A percentile compares a stretch with the other conserved stretches of the same genome.
These are phyloP conservation scores for Colletotrichum liriopes DNA, from an alignment of 2,329 filamentous ascomycete species.

Conservation along the genomic window DNA sequence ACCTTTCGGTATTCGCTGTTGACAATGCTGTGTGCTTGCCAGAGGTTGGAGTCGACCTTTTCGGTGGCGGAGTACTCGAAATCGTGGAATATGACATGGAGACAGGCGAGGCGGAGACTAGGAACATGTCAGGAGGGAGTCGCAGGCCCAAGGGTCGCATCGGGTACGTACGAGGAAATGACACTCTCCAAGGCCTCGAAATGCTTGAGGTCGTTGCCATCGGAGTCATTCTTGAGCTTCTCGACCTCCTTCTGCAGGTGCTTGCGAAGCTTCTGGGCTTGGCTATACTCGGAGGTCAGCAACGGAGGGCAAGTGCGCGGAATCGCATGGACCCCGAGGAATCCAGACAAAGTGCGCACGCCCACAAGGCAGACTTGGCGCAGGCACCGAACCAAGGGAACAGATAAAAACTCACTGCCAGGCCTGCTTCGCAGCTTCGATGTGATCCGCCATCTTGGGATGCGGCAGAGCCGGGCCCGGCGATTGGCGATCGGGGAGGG, in stretches of 20 bases:
- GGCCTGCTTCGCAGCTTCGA: conserved; percentile 52
- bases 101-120: conserved; percentile 80
- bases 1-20: conserved; percentile 84
- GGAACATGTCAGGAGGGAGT: conserved; percentile 36
- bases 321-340: conserved; percentile 15
- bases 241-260: conserved; percentile 61
- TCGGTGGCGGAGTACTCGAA: conserved; percentile 75
- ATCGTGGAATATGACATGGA: conserved; percentile 81
- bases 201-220: conserved; percentile 57
- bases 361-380: conserved; percentile 4
- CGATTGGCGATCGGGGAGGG: conserved; percentile 10
- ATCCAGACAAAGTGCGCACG: background rate
- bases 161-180: conserved; percentile 58
- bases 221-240: conserved; percentile 56
- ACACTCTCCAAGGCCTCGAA: conserved; percentile 62
- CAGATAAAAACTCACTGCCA: conserved; percentile 56
- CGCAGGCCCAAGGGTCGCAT: conserved; percentile 19
- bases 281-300: conserved; percentile 50
- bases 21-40: conserved; percentile 84
- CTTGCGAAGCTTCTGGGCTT: conserved; percentile 61
- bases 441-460: conserved; percentile 34
- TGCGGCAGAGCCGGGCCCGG: conserved; percentile 13
- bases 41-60: conserved; percentile 80
- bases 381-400: background rate
- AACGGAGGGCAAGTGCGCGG: background rate